Evolutionary conservation across 169 alveolate genomes (phyloP).

Genomic region (Eimeria sp.): DNA sequence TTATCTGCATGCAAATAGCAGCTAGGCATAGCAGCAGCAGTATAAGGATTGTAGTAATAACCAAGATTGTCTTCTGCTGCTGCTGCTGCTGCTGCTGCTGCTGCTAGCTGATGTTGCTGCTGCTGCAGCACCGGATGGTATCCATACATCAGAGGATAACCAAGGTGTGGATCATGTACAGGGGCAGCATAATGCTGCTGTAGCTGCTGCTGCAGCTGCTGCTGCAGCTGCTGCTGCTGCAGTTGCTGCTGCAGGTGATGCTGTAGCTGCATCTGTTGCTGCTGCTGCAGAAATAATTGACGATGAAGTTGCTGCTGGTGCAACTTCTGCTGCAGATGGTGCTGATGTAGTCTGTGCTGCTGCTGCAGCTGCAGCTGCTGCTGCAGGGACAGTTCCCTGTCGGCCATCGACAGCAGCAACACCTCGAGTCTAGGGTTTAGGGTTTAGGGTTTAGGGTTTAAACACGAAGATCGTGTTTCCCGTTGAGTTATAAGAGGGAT

Average conservation of each 20-base stretch:
- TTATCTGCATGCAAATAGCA: too few relatives aligned
- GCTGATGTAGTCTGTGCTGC: too few relatives aligned
- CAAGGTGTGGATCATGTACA: too few relatives aligned
- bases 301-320: conserved; percentile 4
- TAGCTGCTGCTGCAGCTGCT: not conserved
- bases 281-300: not conserved
- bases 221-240: not conserved
- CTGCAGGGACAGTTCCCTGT: not conserved
- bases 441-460: conserved; percentile 44
- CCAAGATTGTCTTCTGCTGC: too few relatives aligned
- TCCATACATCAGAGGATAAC: too few relatives aligned
- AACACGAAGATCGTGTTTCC: not conserved
- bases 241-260: not conserved
- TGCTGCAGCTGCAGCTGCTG: conserved; percentile 2
- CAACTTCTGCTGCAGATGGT: not conserved
- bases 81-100: too few relatives aligned
- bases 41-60: too few relatives aligned
- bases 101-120: too few relatives aligned
- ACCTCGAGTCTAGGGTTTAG: conserved; percentile 1
- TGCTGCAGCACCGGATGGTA: too few relatives aligned
- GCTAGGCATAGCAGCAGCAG: too few relatives aligned
- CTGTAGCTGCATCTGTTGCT: not conserved
- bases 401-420: not conserved
- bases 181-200: too few relatives aligned
- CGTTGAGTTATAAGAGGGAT: not conserved